Evolutionary conservation across 768 basidiomycete genomes (phyloP), one percentile per base, ranked within the genome.

Genomic region (Gloeophyllum trabeum): DNA sequence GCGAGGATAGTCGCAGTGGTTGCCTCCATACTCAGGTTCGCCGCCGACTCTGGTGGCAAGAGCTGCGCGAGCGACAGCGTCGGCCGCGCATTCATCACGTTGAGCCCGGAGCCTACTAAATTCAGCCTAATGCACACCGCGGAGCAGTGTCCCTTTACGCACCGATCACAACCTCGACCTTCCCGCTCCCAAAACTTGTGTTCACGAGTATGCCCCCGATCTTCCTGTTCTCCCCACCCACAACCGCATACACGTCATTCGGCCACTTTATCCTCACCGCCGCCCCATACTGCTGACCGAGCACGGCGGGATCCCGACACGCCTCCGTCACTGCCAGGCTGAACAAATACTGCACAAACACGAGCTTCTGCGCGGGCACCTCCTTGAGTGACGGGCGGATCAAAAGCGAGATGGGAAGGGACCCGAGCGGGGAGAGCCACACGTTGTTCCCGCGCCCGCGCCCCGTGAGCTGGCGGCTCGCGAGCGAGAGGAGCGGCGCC

Each of bases 341-440:
- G 47, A 85, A 86, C 3, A 99, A 71, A 57, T 99, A 98, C 54
- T 99, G 96, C 6, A 93, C 61, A 55, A 98, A 96, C 20, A 98
- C 91, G 26, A 98, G 70, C 44, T 79, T 80, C 18, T 66, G 63
- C 0, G 76, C 64, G 2, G 78, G 75, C 49, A 82, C 60, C 2
- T 55, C 49, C 1, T 65, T 49, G 3, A 77, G 63, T 0, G 75
- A 62, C 1, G 81, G 61, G 4, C 83, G 77, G 13, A 87, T 65
- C 35, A 85, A 67, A 32, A 89, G 53, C 7, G 90, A 92, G 57
- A 93, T 81, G 45, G 82, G 79, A 5, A 98, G 76, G 55, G 90
- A 91, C 1, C 93, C 96, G 0, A 75, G 60, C 1, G 93, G 94
- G 0, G 93, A 96, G 28, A 97, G 72, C 96, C 94, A 98, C 38